A percentile compares a stretch with the other conserved stretches of the same genome.
phyloP scores from a whole-genome alignment of 169 alveolate genomes.

The Babesia gibsoni region DNA sequence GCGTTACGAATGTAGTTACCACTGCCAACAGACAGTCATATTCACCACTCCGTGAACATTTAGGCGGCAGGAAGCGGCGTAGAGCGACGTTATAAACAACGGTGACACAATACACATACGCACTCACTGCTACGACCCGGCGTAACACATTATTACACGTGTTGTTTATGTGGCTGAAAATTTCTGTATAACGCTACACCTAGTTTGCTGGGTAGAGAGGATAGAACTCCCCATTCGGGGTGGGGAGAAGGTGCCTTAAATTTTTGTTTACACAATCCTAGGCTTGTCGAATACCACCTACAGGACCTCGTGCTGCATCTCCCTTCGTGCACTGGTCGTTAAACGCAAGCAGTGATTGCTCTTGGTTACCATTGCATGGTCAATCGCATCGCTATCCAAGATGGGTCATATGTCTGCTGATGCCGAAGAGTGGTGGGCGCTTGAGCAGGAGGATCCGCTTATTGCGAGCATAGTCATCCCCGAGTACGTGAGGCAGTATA shows the following conservation, averaged over 20 bases:
- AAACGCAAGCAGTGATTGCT: not conserved
- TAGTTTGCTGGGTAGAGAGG: no score
- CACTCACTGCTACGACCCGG: no score
- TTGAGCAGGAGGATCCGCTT: slow-evolving; percentile 57
- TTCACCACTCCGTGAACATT: no score
- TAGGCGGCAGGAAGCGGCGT: no score
- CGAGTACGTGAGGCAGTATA: slow-evolving; percentile 47
- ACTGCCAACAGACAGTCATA: no score
- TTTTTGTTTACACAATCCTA: not conserved
- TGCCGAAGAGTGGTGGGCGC: slow-evolving; percentile 16
- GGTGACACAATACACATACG: no score
- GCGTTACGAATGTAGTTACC: no score
- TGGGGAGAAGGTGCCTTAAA: not conserved
- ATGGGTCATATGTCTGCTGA: slow-evolving; percentile 9
- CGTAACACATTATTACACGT: no score
- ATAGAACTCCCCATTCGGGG: slow-evolving; percentile 30
- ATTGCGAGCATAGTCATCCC: slow-evolving; percentile 55
- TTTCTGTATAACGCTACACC: no score
- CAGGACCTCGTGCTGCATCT: not conserved
- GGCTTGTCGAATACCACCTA: not conserved
- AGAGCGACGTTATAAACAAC: no score
- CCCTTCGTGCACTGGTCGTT: not conserved
- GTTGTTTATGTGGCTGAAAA: no score
- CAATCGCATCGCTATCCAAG: not conserved
- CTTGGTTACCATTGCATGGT: not conserved